Base-by-base conservation (phyloP, 2,329 filamentous ascomycete genomes). In the Pyricularia pennisetigena region DNA sequence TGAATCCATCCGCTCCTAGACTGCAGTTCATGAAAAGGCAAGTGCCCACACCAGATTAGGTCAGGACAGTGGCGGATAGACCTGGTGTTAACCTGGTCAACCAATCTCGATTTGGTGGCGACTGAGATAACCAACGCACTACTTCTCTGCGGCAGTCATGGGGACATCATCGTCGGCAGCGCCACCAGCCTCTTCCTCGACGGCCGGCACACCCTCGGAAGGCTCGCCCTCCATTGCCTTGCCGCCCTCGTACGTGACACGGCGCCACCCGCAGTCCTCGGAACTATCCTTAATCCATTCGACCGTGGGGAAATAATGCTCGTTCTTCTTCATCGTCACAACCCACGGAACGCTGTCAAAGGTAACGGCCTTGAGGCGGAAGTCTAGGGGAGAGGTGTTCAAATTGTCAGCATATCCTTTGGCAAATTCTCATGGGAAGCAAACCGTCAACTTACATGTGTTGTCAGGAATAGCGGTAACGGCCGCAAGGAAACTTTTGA, bases 311-410 rank as follows among this genome's bases (percentile, higher is more conserved):
- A 90, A 91, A 78, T 99, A 99, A 79, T 99, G 95, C 76, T 99
- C 94, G 74, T 97, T 97, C 86, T 98, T 98, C 88, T 99, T 99
- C 92, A 99, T 97, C 9, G 95, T 99, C 57, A 96, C 92, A n/a
- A 99, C 93, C 93, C 95, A 99, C 3, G 94, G 94, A 10, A 99
- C 93, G 74, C 96, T 97, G 78, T 99, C 95, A 75, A 99, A 99
- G 0, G 95, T 98, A 78, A 98, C 93, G n/a, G 95, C 93, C 78
- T 94, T 94, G 67, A 99, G 84, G 23, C 95, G 89, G 88, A 99
- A 99, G 80, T 99, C 88, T 90, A 62, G 20, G 16, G 41, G 7
- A 62, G 0, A 49, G 30, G 26, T 29, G 23, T 63, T 30, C 59
- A 49, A 54, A 23, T 14, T 28, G 24, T 62, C 59, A 62, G 26